Conservation (phyloP, 2,329 filamentous ascomycete species). For the Phaeosphaeria sp. region DNA sequence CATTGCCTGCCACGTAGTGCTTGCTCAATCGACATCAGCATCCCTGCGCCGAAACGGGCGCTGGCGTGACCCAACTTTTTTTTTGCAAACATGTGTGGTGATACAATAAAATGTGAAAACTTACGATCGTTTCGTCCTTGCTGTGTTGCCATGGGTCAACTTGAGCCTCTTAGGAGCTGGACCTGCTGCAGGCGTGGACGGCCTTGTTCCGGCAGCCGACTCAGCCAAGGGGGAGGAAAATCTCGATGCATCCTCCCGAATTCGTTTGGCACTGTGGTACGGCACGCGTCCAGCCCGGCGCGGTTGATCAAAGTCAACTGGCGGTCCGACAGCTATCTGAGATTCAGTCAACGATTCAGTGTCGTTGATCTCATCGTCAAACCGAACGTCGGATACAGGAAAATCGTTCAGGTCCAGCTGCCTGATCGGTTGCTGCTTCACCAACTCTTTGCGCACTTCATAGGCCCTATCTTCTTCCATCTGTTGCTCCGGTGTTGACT, state of each 20-base stretch:
- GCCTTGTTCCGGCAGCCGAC: conserved; percentile 39
- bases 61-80: conserved; percentile 26
- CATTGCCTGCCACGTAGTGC: conserved; percentile 42
- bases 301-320: conserved; percentile 37
- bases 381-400: conserved; percentile 42
- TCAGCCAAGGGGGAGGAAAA: conserved; percentile 41
- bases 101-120: conserved; percentile 21
- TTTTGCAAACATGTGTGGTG: conserved; percentile 14
- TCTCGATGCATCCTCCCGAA: conserved; percentile 36
- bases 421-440: conserved; percentile 30
- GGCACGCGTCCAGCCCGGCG: conserved; percentile 38
- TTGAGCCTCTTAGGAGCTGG: conserved; percentile 43
- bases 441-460: conserved; percentile 33
- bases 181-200: conserved; percentile 40
- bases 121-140: conserved; percentile 49
- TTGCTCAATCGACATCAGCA: conserved; percentile 38
- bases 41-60: conserved; percentile 34
- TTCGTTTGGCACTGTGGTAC: conserved; percentile 38
- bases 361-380: conserved; percentile 45
- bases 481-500: conserved; percentile 34
- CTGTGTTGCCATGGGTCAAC: conserved; percentile 43
- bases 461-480: conserved; percentile 34
- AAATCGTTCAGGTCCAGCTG: conserved; percentile 26
- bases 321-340: conserved; percentile 44
- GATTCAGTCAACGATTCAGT: conserved; percentile 46